These are phyloP conservation scores for Mentha longifolia DNA, from an alignment of 257 asterid species.

Conservation along the genomic window DNA sequence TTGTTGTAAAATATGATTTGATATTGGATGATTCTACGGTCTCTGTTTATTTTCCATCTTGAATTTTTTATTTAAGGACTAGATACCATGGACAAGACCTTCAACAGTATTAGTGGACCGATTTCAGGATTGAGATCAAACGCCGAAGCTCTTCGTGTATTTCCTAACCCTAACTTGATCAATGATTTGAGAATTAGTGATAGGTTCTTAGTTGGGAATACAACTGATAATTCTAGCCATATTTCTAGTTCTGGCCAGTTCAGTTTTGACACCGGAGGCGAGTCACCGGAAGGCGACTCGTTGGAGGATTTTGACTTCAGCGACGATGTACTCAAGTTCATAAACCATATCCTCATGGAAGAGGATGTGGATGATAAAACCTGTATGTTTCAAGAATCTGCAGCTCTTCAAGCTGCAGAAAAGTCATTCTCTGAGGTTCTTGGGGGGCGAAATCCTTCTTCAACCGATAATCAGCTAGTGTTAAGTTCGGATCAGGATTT, in stretches of 20 bases:
- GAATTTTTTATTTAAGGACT: constrained; percentile 13
- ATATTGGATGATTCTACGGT: constrained; percentile 23
- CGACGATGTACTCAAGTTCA: constrained; percentile 66
- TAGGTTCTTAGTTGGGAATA: constrained; percentile 34
- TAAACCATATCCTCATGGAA: constrained; percentile 77
- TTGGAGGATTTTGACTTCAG: constrained; percentile 70
- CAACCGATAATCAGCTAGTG: constrained; percentile 35
- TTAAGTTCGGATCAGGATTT: constrained; percentile 37
- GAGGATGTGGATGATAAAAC: constrained; percentile 78
- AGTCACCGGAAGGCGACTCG: constrained; percentile 38
- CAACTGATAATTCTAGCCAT: constrained; percentile 7
- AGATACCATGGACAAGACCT: constrained; percentile 65
- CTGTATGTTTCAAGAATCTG: constrained; percentile 77
- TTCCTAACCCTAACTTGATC: constrained; percentile 36
- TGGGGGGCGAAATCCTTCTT: constrained; percentile 53
- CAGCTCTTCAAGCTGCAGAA: constrained; percentile 84
- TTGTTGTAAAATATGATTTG: constrained; percentile 1
- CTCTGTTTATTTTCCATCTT: constrained; percentile 27
- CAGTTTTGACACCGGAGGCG: constrained; percentile 30
- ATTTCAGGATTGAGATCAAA: constrained; percentile 39
- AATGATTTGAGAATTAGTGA: constrained; percentile 36
- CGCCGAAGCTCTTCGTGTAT: constrained; percentile 33
- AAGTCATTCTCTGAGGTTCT: constrained; percentile 75
- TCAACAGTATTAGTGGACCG: constrained; percentile 32
- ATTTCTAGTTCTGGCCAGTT: constrained; percentile 34